These are phyloP conservation scores for Striga asiatica DNA, from an alignment of 257 asterid species.

Conservation along the genomic window DNA sequence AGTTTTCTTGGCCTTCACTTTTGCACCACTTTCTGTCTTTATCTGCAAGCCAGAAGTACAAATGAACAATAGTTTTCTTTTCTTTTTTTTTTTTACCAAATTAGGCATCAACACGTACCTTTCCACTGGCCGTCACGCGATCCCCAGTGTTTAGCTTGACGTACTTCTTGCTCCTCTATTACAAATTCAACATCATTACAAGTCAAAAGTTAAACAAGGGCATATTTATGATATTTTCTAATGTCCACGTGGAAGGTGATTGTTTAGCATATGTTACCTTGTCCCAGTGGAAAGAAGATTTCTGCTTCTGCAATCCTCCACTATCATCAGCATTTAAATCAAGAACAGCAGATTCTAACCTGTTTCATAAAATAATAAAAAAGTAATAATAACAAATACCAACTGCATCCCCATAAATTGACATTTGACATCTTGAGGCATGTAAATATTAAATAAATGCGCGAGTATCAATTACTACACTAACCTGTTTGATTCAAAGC, in stretches of 20 bases:
- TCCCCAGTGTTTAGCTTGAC: conserved; percentile 89
- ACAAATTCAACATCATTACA: conserved; percentile 16
- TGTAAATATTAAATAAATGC: background rate
- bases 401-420: background rate
- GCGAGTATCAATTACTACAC: background rate
- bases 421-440: background rate
- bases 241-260: background rate
- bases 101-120: conserved; percentile 36
- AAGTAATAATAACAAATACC: conserved; percentile 10
- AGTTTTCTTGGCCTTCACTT: conserved; percentile 46
- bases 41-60: conserved; percentile 41
- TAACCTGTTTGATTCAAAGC: conserved; percentile 71
- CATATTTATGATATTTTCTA: background rate
- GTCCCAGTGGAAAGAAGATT: conserved; percentile 84
- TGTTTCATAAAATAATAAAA: no score
- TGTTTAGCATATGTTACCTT: conserved; percentile 40
- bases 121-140: conserved; percentile 91
- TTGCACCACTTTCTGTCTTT: conserved; percentile 83
- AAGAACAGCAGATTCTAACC: conserved; percentile 86
- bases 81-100: no score
- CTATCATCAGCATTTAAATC: conserved; percentile 83
- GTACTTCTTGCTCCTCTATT: conserved; percentile 89
- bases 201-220: conserved; percentile 3
- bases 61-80: no score
- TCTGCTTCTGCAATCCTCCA: conserved; percentile 63